Evolutionary conservation across 2,329 filamentous ascomycete species (phyloP).

Genomic region (Amauroascus verrucosus): DNA sequence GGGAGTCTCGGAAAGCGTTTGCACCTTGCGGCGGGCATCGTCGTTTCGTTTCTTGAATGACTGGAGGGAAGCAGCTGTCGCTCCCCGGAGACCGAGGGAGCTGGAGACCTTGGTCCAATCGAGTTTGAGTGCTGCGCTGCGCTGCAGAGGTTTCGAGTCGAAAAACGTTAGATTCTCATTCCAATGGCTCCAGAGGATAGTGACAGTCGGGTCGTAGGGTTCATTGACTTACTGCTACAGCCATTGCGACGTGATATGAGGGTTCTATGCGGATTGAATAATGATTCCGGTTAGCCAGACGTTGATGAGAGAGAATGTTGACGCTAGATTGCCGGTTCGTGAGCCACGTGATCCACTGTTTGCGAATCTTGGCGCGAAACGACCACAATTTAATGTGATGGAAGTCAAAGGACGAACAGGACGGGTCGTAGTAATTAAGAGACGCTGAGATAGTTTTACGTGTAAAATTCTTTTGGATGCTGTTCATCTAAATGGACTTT

Average conservation of each 20-base stretch:
- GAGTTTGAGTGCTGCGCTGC: slow-evolving; percentile 97
- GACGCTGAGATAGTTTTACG: neutral
- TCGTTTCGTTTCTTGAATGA: slow-evolving; percentile 99
- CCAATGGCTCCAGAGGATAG: neutral
- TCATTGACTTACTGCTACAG: slow-evolving; percentile 27
- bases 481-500: slow-evolving; percentile 7
- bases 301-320: slow-evolving; percentile 13
- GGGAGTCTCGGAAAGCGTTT: slow-evolving; percentile 69
- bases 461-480: slow-evolving; percentile 1
- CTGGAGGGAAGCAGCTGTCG: slow-evolving; percentile 82
- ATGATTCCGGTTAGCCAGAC: slow-evolving; percentile 6
- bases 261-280: slow-evolving; percentile 14
- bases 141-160: slow-evolving; percentile 43
- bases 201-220: neutral
- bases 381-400: slow-evolving; percentile 1
- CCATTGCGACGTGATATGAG: slow-evolving; percentile 33
- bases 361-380: slow-evolving; percentile 12
- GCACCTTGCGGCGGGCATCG: slow-evolving; percentile 89
- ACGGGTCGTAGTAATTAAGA: neutral
- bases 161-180: neutral
- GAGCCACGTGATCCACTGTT: slow-evolving; percentile 14
- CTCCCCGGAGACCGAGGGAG: slow-evolving; percentile 91
- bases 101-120: slow-evolving; percentile 94
- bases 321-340: slow-evolving; percentile 7
- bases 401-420: neutral